Evolutionary conservation across 768 basidiomycete genomes (phyloP).

Genomic region (Cantharellus cinnabarinus): DNA sequence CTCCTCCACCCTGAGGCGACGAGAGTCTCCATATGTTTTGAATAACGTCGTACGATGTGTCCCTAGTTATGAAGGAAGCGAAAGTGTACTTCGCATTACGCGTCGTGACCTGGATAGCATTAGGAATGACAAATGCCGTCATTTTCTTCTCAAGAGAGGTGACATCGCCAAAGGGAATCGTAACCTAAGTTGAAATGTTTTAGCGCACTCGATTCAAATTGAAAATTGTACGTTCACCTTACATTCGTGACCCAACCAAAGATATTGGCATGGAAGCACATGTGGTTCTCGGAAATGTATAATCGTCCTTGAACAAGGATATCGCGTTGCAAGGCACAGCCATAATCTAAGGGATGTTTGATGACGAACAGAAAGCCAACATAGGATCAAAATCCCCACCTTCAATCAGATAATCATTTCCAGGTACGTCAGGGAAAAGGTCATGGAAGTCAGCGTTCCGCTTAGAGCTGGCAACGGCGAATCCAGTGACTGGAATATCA

Average conservation of each 20-base stretch:
- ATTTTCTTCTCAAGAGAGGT: constrained; percentile 82
- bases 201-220: constrained; percentile 4
- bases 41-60: constrained; percentile 91
- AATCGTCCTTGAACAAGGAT: constrained; percentile 90
- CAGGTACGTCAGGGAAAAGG: constrained; percentile 70
- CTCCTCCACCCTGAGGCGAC: constrained; percentile 34
- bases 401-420: constrained; percentile 95
- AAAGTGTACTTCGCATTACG: constrained; percentile 68
- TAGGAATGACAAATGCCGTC: constrained; percentile 95
- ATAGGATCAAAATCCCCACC: constrained; percentile 30
- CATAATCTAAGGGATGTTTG: constrained; percentile 49
- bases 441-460: constrained; percentile 93
- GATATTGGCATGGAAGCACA: constrained; percentile 99
- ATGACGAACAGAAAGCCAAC: background rate
- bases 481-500: constrained; percentile 84
- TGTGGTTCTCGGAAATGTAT: constrained; percentile 95
- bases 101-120: constrained; percentile 82
- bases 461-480: constrained; percentile 90
- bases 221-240: constrained; percentile 17
- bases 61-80: constrained; percentile 88
- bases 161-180: constrained; percentile 76
- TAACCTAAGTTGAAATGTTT: constrained; percentile 30
- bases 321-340: constrained; percentile 89
- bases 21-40: constrained; percentile 88
- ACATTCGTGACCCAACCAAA: constrained; percentile 98